A percentile compares a stretch with the other conserved stretches of the same genome.
These are phyloP conservation scores for Schwanniomyces etchellsii DNA, from an alignment of 1,139 yeast species.

Conservation along the genomic window DNA sequence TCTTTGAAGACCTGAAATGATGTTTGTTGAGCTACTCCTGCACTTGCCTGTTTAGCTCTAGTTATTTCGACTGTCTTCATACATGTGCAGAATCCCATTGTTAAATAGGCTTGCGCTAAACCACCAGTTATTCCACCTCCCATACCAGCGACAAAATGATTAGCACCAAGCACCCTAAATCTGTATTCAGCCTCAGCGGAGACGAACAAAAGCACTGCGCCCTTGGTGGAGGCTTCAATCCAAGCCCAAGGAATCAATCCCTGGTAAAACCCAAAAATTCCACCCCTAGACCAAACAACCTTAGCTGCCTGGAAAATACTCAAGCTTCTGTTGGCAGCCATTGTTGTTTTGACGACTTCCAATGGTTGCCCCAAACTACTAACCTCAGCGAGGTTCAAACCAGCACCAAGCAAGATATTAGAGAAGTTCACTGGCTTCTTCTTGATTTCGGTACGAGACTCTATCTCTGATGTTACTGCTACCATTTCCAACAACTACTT, in stretches of 20 bases:
- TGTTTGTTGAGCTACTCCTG: slow-evolving; percentile 65
- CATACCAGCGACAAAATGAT: slow-evolving; percentile 79
- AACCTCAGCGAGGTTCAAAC: slow-evolving; percentile 85
- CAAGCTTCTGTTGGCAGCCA: slow-evolving; percentile 91
- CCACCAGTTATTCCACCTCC: slow-evolving; percentile 96
- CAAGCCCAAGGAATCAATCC: slow-evolving; percentile 99
- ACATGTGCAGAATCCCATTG: slow-evolving; percentile 97
- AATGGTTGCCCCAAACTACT: slow-evolving; percentile 95
- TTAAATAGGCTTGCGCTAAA: slow-evolving; percentile 88
- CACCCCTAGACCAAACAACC: slow-evolving; percentile 91
- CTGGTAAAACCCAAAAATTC: slow-evolving; percentile 85
- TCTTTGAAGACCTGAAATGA: slow-evolving; percentile 83
- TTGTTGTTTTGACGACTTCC: slow-evolving; percentile 92
- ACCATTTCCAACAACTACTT: slow-evolving; percentile 1
- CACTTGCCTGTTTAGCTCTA: slow-evolving; percentile 67
- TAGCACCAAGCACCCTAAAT: slow-evolving; percentile 58
- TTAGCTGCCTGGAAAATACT: slow-evolving; percentile 62
- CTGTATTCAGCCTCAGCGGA: slow-evolving; percentile 88
- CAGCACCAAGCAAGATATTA: slow-evolving; percentile 91
- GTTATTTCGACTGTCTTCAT: slow-evolving; percentile 98
- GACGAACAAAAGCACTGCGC: slow-evolving; percentile 93
- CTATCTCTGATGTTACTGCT: slow-evolving; percentile 1
- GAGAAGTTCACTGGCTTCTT: slow-evolving; percentile 87
- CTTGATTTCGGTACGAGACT: too few species aligned
- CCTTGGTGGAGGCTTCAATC: slow-evolving; percentile 99